These are phyloP conservation scores for Ajuga reptans DNA, from an alignment of 305 asterid species.

Conservation along the genomic window DNA sequence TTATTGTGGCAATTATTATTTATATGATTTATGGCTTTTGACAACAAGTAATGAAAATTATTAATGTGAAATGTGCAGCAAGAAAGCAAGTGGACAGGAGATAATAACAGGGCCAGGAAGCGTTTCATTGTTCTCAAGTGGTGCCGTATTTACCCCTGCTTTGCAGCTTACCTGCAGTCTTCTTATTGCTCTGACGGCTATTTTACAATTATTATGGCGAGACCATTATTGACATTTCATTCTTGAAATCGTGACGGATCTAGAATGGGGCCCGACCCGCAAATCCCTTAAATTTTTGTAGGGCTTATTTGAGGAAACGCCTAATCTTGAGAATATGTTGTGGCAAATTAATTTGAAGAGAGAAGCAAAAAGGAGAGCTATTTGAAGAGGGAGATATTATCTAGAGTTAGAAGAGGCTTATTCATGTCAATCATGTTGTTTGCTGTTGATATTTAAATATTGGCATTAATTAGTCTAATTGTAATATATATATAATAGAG, in stretches of 20 bases:
- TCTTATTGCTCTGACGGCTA: neutral
- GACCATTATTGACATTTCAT: neutral
- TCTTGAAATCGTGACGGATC: neutral
- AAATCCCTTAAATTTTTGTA: neutral
- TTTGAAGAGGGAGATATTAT: neutral
- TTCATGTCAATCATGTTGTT: neutral
- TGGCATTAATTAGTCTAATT: neutral
- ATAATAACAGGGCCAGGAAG: slow-evolving; percentile 8
- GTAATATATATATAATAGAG: neutral
- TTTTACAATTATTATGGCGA: slow-evolving; percentile 14
- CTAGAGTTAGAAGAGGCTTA: neutral
- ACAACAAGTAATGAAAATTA: neutral
- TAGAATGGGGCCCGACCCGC: neutral
- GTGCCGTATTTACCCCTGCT: neutral
- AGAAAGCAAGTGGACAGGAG: slow-evolving; percentile 27
- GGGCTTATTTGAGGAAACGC: neutral
- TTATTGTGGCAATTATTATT: too few species aligned
- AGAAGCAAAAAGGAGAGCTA: neutral
- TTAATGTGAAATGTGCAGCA: slow-evolving; percentile 19
- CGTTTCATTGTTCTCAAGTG: slow-evolving; percentile 20
- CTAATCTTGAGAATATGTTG: neutral
- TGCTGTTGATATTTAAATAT: neutral
- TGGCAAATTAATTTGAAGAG: neutral
- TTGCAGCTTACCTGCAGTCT: neutral
- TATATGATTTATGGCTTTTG: too few species aligned